Evolutionary conservation across 2,329 filamentous ascomycete species (phyloP).

Genomic region (Tolypocladium tropicale): DNA sequence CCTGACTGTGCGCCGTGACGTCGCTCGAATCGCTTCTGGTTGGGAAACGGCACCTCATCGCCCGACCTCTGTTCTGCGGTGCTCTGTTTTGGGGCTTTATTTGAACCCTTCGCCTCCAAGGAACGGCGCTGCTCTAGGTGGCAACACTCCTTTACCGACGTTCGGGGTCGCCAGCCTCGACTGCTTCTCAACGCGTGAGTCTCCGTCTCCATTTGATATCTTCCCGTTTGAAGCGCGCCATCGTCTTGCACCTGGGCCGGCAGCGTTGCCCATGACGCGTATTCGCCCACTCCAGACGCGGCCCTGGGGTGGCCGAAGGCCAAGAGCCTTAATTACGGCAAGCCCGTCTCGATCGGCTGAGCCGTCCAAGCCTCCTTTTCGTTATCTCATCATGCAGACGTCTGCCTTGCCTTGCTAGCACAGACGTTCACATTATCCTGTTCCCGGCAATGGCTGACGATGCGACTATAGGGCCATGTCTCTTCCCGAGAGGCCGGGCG

Average conservation of each 20-base stretch:
- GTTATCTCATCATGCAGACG: not conserved
- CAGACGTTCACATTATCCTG: not conserved
- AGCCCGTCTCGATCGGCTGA: not conserved
- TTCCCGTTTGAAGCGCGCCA: not conserved
- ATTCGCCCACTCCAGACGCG: not conserved
- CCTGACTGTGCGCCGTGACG: not conserved
- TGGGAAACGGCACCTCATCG: not conserved
- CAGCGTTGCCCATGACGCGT: not conserved
- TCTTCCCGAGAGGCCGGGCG: conserved; percentile 54
- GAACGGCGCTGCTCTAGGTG: not conserved
- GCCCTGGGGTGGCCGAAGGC: not conserved
- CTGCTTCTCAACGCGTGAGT: not conserved
- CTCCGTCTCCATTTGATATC: not conserved
- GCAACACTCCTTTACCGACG: not conserved
- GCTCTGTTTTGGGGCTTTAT: no score
- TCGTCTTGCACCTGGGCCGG: not conserved
- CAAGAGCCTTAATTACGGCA: not conserved
- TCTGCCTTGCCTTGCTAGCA: not conserved
- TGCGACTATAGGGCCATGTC: conserved; percentile 40
- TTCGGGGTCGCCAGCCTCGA: not conserved
- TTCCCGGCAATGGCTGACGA: conserved; percentile 9
- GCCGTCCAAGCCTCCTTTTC: not conserved
- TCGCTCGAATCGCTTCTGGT: not conserved
- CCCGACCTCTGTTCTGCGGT: not conserved
- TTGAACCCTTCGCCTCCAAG: not conserved